These are phyloP conservation scores for Aspergillus asperescens DNA, from an alignment of 495 filamentous ascomycete species.

Conservation along the genomic window DNA sequence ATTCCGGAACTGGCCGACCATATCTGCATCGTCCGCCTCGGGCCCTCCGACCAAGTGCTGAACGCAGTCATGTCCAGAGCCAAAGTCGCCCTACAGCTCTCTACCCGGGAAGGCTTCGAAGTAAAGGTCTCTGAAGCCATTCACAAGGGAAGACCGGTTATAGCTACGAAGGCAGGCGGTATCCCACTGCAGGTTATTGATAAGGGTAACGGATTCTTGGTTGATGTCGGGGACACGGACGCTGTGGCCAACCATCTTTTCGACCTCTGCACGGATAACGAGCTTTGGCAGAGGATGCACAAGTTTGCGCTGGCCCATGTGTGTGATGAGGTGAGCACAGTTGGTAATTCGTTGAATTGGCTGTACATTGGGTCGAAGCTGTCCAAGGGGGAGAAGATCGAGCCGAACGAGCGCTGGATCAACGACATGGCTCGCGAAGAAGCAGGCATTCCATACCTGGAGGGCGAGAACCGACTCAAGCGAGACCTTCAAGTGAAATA, in stretches of 20 bases:
- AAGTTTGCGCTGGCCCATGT: conserved; percentile 60
- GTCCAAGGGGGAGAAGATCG: conserved; percentile 42
- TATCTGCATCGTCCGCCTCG: conserved; percentile 71
- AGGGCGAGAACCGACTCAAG: conserved; percentile 58
- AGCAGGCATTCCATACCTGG: conserved; percentile 52
- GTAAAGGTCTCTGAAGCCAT: conserved; percentile 86
- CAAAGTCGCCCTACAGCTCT: conserved; percentile 71
- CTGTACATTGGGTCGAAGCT: conserved; percentile 67
- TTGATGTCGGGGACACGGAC: conserved; percentile 65
- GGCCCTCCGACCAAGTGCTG: conserved; percentile 74
- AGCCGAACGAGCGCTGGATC: conserved; percentile 59
- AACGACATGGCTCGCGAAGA: conserved; percentile 72
- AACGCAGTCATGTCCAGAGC: conserved; percentile 74
- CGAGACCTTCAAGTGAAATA: conserved; percentile 30
- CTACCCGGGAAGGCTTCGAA: conserved; percentile 81
- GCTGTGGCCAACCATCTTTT: conserved; percentile 67
- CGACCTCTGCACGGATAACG: conserved; percentile 62
- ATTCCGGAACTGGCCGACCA: conserved; percentile 48
- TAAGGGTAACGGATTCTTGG: conserved; percentile 69
- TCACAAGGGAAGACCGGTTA: conserved; percentile 78
- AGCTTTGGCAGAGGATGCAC: conserved; percentile 61
- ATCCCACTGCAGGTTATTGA: conserved; percentile 78
- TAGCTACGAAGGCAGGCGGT: conserved; percentile 72
- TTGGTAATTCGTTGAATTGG: conserved; percentile 75
- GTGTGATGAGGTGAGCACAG: conserved; percentile 78